A percentile compares a stretch with the other conserved stretches of the same genome.
Conservation (phyloP, 441 rosid species). For the Populus hybrid region DNA sequence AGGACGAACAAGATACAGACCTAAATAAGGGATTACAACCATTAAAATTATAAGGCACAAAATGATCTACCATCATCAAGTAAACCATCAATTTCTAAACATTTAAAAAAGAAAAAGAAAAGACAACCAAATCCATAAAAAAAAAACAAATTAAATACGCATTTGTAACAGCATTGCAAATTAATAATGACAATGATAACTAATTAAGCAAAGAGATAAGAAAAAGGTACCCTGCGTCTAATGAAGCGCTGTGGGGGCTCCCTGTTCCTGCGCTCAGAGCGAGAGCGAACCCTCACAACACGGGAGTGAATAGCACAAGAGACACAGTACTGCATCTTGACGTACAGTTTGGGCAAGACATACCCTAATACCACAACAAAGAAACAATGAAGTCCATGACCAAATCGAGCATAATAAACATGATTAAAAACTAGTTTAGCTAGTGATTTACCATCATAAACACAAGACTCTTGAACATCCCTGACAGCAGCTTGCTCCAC, state of each 20-base stretch:
- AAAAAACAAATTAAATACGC: no score
- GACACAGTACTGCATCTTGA: slow-evolving; percentile 85
- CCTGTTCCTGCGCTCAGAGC: slow-evolving; percentile 70
- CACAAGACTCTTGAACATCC: slow-evolving; percentile 90
- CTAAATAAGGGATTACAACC: no score
- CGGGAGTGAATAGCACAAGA: slow-evolving; percentile 92
- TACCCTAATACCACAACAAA: slow-evolving; percentile 39
- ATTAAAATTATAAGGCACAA: not conserved
- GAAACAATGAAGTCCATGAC: not conserved
- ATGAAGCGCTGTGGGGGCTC: slow-evolving; percentile 85
- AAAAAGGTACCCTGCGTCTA: slow-evolving; percentile 66
- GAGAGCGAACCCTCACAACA: slow-evolving; percentile 86
- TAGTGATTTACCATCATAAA: slow-evolving; percentile 51
- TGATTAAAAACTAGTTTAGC: not conserved
- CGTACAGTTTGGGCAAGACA: slow-evolving; percentile 78
- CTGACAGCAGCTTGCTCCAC: slow-evolving; percentile 95
- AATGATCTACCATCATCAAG: not conserved
- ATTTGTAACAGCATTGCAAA: no score
- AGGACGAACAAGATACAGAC: not conserved
- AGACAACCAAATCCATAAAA: not conserved
- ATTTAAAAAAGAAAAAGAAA: no score
- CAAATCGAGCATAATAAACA: not conserved
- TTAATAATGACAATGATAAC: no score
- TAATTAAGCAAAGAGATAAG: no score
- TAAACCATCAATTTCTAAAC: not conserved